phyloP scores from a whole-genome alignment of 257 asterid genomes.

The Solanum chaucha region DNA sequence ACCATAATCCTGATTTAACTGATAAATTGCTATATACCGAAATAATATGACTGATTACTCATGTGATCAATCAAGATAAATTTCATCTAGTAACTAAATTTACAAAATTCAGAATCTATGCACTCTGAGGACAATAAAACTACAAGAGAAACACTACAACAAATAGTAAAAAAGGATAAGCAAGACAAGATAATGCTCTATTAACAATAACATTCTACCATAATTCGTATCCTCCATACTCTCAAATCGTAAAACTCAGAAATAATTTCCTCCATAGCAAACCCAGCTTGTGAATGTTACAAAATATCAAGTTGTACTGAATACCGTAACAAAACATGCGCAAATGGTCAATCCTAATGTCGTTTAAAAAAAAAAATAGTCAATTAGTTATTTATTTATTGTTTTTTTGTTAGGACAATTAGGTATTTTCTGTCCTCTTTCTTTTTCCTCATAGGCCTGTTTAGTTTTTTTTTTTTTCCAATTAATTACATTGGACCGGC shows the following conservation, averaged over 20 bases:
- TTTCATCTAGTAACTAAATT: neutral
- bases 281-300: neutral
- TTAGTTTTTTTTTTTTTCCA: too few species aligned
- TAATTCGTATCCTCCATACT: too few species aligned
- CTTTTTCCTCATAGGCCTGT: neutral
- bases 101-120: too few species aligned
- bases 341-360: neutral
- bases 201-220: neutral
- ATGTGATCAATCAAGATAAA: neutral
- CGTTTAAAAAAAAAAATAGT: neutral
- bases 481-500: neutral
- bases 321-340: neutral
- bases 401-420: too few species aligned
- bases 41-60: neutral
- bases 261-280: neutral
- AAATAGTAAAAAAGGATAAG: neutral
- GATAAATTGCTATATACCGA: neutral
- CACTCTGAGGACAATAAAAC: neutral
- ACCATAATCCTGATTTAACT: neutral
- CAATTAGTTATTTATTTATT: neutral
- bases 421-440: too few species aligned
- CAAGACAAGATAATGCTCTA: neutral
- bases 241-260: too few species aligned
- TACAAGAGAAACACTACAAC: neutral
- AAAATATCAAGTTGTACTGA: neutral